Evolutionary conservation across 176 grass and related monocot species (phyloP).

Genomic region (Paspalum vaginatum): DNA sequence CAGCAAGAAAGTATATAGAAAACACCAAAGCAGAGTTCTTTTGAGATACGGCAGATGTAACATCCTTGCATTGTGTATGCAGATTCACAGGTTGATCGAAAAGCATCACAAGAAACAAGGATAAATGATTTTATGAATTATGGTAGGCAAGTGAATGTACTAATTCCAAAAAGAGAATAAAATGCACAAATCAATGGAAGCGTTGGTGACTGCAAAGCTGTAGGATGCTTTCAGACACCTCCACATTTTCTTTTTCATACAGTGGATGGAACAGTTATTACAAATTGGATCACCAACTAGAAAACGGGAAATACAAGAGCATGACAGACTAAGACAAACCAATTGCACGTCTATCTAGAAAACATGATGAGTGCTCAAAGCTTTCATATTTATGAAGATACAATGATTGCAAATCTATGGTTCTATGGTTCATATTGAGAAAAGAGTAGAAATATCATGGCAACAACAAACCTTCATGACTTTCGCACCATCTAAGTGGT

Average conservation of each 20-base stretch:
- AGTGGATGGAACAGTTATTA: background rate
- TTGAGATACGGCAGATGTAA: background rate
- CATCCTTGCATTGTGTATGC: background rate
- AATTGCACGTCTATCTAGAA: background rate
- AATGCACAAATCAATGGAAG: background rate
- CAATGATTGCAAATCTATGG: background rate
- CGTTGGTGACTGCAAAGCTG: background rate
- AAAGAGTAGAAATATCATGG: background rate
- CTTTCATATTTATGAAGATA: slow-evolving; percentile 2
- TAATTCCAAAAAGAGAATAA: background rate
- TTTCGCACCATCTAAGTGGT: slow-evolving; percentile 54
- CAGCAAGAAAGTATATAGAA: background rate
- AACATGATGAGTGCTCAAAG: background rate
- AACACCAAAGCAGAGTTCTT: background rate
- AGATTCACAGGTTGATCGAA: background rate
- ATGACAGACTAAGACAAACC: background rate
- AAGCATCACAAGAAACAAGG: background rate
- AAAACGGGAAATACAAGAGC: background rate
- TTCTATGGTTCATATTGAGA: background rate
- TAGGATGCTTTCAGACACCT: background rate
- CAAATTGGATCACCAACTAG: background rate
- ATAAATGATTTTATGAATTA: background rate
- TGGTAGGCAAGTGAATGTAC: background rate
- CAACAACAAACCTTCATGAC: slow-evolving; percentile 44
- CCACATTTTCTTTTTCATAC: background rate